Evolutionary conservation across 176 grass and related monocot genomes (phyloP), one percentile per base, ranked within the genome.

Genomic region (Dendrocalamus sinicus): DNA sequence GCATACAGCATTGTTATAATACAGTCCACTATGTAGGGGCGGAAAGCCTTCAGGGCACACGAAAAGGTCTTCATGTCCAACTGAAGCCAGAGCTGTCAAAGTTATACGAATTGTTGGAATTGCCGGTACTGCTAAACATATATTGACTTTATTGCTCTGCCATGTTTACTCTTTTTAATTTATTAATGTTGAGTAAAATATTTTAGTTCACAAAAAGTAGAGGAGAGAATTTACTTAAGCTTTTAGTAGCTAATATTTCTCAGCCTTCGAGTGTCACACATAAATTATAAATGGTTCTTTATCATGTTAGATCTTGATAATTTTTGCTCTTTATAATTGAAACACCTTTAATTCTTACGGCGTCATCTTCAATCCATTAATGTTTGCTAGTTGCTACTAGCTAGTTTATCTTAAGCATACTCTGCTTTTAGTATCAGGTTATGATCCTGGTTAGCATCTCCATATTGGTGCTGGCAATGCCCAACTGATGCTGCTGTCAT

Each of bases 11-110:
- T 80, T 63, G 12, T 47, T 67, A 66, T 88, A 87, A 78, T 51
- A 60, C 44, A 47, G 41, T 86, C 83, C 55, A 53, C 72, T 86
- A 54, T 83, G 88, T 89, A 91, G 91, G 66, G 47, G 70, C 43
- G 51, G 59, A 86, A 88, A 93, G 89, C 51, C 88, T 98, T 70
- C 76, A 83, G 68, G 88, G 57, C 75, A 52, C 81, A 76, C 96
- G 94, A 54, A 93, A 80, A 82, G 80, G 70, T 77, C 85, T 98
- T 77, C 91, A 95, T 12, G 44, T 87, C 52, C 89, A 90, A 75
- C 71, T 98, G 55, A 90, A 95, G 57, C 90, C 91, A 54, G 86
- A 98, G 81, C 51, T 98, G 52, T 82, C 85, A 35, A 86, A 88
- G 44, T 79, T 98, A 73, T 98, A 92, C 84, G 43, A 83, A 57